A percentile compares a stretch with the other conserved stretches of the same genome.
Evolutionary conservation across 306 rosid genomes (phyloP).

Genomic region (Cicer judaicum): DNA sequence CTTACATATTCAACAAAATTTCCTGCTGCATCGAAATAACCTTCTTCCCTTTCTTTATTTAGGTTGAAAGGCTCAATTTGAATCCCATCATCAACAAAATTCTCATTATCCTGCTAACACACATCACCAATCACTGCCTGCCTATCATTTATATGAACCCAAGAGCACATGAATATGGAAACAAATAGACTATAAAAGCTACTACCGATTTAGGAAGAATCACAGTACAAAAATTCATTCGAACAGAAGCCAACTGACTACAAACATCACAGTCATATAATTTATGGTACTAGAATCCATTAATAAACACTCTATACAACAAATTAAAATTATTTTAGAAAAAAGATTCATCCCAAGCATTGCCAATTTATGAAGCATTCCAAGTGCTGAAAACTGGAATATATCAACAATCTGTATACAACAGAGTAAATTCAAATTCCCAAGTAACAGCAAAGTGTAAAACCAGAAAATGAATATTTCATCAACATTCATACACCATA

Average conservation of each 20-base stretch:
- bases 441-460: constrained; percentile 8
- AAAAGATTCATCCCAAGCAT: neutral
- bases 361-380: constrained; percentile 11
- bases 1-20: constrained; percentile 83
- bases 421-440: neutral
- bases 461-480: neutral
- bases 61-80: constrained; percentile 93
- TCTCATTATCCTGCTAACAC: constrained; percentile 65
- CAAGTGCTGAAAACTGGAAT: constrained; percentile 25
- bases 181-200: constrained; percentile 44
- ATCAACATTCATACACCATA: neutral
- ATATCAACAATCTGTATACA: neutral
- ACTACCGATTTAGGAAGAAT: constrained; percentile 40
- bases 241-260: constrained; percentile 15
- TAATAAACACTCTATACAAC: constrained; percentile 14
- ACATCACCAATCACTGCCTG: constrained; percentile 54
- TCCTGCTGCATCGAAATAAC: constrained; percentile 82
- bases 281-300: neutral
- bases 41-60: constrained; percentile 89
- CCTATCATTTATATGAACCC: constrained; percentile 51
- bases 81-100: constrained; percentile 79
- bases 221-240: constrained; percentile 18
- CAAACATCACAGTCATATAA: constrained; percentile 20
- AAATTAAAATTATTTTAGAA: neutral
- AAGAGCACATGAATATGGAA: constrained; percentile 46